Evolutionary conservation across 208 protist species (phyloP), one percentile per base, ranked within the genome.

Genomic region (Leishmania gerbilli): DNA sequence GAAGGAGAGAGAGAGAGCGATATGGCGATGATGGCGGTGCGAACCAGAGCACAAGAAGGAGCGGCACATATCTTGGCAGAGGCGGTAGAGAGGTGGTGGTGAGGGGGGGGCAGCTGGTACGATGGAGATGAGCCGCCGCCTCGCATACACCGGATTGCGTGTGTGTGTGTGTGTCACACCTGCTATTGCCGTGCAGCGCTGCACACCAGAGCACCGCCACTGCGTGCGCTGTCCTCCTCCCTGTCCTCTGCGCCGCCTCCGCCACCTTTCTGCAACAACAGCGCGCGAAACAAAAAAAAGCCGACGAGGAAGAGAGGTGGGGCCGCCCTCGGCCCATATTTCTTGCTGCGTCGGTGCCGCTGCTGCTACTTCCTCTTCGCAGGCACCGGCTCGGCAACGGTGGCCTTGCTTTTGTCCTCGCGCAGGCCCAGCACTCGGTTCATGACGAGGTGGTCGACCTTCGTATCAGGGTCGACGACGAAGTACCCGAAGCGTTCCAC

Each of bases 401-500:
- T 68, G 24, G 79, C 80, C 87, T 96, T 96, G 72, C 93, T 90
- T 88, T 97, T 97, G 85, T 98, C 95, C 86, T 97, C 96, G 76
- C 90, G 89, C 6, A 98, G 92, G 71, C 88, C 87, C 51, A 97
- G 77, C 45, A 97, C 91, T 47, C 96, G 90, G 88, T 98, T 98
- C 92, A 98, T 96, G 31, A 97, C 93, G 45, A 97, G 77, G 58
- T 91, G 87, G 60, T 77, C 86, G 2, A 81, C 76, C 53, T 27
- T 85, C 42, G 90, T 95, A 84, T 98, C 94, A 27, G 89, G 83
- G 84, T 98, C 96, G 19, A 98, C 88, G 17, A 94, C 92, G 77
- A 97, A 98, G 90, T 98, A 98, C 42, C 95, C 96, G 81, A 98
- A 95, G 47, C 96, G 93, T 84, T 98, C 96, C 31, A 91, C 93